A percentile compares a stretch with the other conserved stretches of the same genome.
Evolutionary conservation across 1,284 basidiomycete species (phyloP).

Genomic region (Malassezia sympodialis): DNA sequence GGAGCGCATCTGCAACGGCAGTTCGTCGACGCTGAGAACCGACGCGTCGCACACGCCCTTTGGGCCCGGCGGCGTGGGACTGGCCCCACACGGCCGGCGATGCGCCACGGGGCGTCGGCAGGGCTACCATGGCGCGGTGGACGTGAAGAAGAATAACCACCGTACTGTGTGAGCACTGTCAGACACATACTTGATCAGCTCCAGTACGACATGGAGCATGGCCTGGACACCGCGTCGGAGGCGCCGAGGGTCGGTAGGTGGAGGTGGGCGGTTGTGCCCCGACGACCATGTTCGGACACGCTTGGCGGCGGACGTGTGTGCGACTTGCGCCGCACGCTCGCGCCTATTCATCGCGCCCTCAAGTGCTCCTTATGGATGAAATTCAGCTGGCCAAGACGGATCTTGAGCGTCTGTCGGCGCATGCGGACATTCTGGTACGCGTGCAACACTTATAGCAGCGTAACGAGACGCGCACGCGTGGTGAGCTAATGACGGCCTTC

Average conservation of each 20-base stretch:
- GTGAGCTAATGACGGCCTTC: slow-evolving; percentile 25
- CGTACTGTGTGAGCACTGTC: not conserved
- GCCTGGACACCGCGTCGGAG: not conserved
- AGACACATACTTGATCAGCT: slow-evolving; percentile 2
- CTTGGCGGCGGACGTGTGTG: not conserved
- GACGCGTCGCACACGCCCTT: slow-evolving; percentile 2
- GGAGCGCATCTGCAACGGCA: not conserved
- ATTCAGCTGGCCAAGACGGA: slow-evolving; percentile 27
- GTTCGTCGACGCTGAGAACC: slow-evolving; percentile 9
- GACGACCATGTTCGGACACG: not conserved
- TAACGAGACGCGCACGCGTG: slow-evolving; percentile 14
- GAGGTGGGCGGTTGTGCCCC: not conserved
- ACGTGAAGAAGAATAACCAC: not conserved
- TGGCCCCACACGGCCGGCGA: slow-evolving; percentile 3
- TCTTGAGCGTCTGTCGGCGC: slow-evolving; percentile 20
- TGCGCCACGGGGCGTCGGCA: not conserved
- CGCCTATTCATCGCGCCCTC: slow-evolving; percentile 13
- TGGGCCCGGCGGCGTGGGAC: not conserved
- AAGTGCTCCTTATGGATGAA: slow-evolving; percentile 37
- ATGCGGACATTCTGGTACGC: slow-evolving; percentile 21
- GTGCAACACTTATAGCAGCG: not conserved
- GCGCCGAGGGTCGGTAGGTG: not conserved
- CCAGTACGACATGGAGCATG: slow-evolving; percentile 6
- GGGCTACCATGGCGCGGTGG: slow-evolving; percentile 1
- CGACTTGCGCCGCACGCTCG: not conserved